Evolutionary conservation across 2,329 filamentous ascomycete genomes (phyloP), one percentile per base, ranked within the genome.

Genomic region (Colletotrichum lini): DNA sequence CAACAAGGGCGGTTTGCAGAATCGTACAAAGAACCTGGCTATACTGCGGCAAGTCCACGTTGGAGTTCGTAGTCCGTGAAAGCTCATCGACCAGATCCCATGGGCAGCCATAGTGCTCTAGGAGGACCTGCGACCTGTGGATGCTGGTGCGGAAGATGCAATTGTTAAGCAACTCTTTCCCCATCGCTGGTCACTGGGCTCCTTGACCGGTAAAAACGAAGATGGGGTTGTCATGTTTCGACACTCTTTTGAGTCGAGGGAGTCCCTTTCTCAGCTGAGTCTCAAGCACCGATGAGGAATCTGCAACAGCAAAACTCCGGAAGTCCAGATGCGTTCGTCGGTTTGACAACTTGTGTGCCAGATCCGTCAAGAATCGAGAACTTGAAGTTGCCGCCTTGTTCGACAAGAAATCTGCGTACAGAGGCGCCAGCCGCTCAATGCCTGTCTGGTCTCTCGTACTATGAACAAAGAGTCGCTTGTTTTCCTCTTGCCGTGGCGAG

Each of bases 1-100:
- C 79, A 0, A 82, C 80, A 2, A 88, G 74, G 1, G 81, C 82
- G 4, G 89, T 75, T 73, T 89, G 87, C 1, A 89, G 72, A 0
- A 85, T 83, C 0, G 84, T 85, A 63, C 80, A 84, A 2, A 78
- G 67, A 50, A 84, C 83, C 70, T 86, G 83, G 35, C 80, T 82
- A 62, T 59, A 65, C 53, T 69, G 26, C 3, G 67, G 61, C 4
- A 69, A 26, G 8, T 59, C 61, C 1, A 69, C 26, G 7, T 54
- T 59, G 1, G 67, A 69, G 18, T 53, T 45, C 0, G 10, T 4
- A 3, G 53, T 59, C 47, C 45, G 53, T 2, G 35, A 69, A 2
- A 69, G 18, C 30, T 69, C 61, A 9, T 59, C 47, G 2, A 65
- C 38, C n/a, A 60, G 21, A 42, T 69, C 61, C 67, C 67, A 69